Conservation (phyloP, 331 rosid species). For the Malus hybrid region DNA sequence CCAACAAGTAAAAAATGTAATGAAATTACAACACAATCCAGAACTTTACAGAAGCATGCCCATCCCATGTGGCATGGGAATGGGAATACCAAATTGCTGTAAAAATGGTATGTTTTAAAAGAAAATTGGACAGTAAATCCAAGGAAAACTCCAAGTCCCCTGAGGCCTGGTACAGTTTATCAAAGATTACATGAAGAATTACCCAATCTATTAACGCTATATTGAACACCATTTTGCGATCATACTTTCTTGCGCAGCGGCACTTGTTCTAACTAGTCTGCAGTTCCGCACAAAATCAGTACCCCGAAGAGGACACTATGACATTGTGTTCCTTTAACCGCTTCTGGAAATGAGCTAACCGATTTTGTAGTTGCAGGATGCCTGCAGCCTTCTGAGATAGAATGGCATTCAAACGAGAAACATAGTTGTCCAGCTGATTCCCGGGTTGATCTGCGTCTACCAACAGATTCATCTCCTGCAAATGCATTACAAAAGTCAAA, state of each 20-base stretch:
- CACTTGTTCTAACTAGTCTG: slow-evolving; percentile 6
- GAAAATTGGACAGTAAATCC: not conserved
- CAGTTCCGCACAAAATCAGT: slow-evolving; percentile 28
- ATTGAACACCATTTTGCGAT: not conserved
- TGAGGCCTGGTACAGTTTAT: slow-evolving; percentile 21
- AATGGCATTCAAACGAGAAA: slow-evolving; percentile 70
- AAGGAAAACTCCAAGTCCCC: slow-evolving; percentile 20
- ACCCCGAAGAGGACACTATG: slow-evolving; percentile 70
- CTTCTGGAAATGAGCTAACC: slow-evolving; percentile 85
- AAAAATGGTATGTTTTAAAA: not conserved
- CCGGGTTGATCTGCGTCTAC: slow-evolving; percentile 99
- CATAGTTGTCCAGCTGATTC: slow-evolving; percentile 76
- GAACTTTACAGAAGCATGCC: slow-evolving; percentile 42
- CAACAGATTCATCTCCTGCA: slow-evolving; percentile 96
- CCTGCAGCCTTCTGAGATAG: slow-evolving; percentile 97
- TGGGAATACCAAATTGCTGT: slow-evolving; percentile 16
- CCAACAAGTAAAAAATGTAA: slow-evolving; percentile 9
- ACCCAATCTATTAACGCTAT: not conserved
- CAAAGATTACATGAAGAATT: slow-evolving; percentile 18
- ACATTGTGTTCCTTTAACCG: slow-evolving; percentile 90
- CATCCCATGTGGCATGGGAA: slow-evolving; percentile 13
- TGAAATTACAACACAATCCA: slow-evolving; percentile 20
- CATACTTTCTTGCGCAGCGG: slow-evolving; percentile 1
- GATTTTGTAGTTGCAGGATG: slow-evolving; percentile 84
- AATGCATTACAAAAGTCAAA: not conserved